Evolutionary conservation across 371 early-diverging fungal genomes (phyloP).

Genomic region (Lichtheimia ramosa): DNA sequence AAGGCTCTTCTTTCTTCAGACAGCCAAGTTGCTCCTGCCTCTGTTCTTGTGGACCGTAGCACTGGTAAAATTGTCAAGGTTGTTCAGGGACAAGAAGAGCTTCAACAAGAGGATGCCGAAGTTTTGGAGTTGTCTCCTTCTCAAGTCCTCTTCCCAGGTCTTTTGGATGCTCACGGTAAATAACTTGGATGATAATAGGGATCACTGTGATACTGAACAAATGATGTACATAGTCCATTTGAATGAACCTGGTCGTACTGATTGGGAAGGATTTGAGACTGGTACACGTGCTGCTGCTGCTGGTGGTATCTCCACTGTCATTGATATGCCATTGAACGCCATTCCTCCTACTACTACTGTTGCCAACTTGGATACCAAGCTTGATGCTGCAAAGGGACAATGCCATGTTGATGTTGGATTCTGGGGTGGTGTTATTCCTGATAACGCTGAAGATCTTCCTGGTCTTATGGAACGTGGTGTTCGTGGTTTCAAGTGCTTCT

Average conservation of each 20-base stretch:
- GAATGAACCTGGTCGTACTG: conserved; percentile 83
- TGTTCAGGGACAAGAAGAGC: conserved; percentile 14
- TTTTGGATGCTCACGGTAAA: conserved; percentile 76
- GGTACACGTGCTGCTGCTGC: conserved; percentile 83
- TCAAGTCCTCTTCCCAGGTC: conserved; percentile 70
- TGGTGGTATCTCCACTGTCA: conserved; percentile 76
- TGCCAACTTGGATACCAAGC: conserved; percentile 63
- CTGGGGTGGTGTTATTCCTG: conserved; percentile 82
- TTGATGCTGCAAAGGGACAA: conserved; percentile 64
- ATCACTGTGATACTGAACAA: not conserved
- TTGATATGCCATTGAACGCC: conserved; percentile 88
- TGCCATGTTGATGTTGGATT: conserved; percentile 81
- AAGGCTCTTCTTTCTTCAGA: conserved; percentile 47
- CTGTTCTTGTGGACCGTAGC: conserved; percentile 47
- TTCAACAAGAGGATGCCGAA: conserved; percentile 16
- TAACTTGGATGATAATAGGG: not conserved
- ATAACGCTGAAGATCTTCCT: conserved; percentile 63
- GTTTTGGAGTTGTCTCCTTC: conserved; percentile 35
- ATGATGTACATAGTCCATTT: conserved; percentile 58
- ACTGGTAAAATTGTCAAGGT: conserved; percentile 57
- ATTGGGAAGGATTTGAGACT: conserved; percentile 85
- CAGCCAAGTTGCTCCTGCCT: conserved; percentile 36
- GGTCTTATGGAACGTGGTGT: conserved; percentile 70
- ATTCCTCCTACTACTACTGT: conserved; percentile 83
- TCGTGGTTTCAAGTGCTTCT: conserved; percentile 83